Conservation (phyloP, 257 asterid species). For the Craterostigma plantagineum region DNA sequence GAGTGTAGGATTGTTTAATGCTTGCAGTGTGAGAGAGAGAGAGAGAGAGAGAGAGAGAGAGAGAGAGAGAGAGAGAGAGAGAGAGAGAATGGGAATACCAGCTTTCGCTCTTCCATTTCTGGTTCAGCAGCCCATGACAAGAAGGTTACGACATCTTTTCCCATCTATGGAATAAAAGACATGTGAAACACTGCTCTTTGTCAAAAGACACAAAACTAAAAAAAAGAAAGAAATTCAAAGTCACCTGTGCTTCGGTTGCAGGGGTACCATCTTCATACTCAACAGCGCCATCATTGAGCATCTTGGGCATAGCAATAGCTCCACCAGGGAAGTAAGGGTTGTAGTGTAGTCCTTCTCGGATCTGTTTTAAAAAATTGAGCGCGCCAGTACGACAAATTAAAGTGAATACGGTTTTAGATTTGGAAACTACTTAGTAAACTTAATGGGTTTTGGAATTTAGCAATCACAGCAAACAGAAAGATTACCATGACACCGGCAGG, state of each 20-base stretch:
- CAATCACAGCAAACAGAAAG: not conserved
- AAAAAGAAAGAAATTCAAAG: not conserved
- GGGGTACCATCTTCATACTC: slow-evolving; percentile 74
- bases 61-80: too few relatives aligned
- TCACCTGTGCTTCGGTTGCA: slow-evolving; percentile 63
- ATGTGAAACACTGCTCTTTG: not conserved
- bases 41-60: too few relatives aligned
- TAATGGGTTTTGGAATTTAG: not conserved
- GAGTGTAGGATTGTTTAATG: too few relatives aligned
- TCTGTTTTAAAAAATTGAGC: slow-evolving; percentile 10
- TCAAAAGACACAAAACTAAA: slow-evolving; percentile 1
- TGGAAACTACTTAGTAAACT: too few relatives aligned
- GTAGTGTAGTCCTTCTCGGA: slow-evolving; percentile 55
- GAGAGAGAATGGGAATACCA: slow-evolving; percentile 17
- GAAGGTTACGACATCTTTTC: slow-evolving; percentile 52
- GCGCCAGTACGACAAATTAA: not conserved
- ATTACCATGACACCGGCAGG: slow-evolving; percentile 63
- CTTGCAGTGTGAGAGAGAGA: too few relatives aligned
- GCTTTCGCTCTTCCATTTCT: slow-evolving; percentile 69
- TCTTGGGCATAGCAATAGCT: slow-evolving; percentile 71
- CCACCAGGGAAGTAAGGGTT: slow-evolving; percentile 82
- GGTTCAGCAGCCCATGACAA: slow-evolving; percentile 79
- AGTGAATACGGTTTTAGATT: not conserved
- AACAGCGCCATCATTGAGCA: slow-evolving; percentile 69
- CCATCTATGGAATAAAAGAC: slow-evolving; percentile 29